Conservation (phyloP, 768 basidiomycete species). For the Pleurotus platypus region DNA sequence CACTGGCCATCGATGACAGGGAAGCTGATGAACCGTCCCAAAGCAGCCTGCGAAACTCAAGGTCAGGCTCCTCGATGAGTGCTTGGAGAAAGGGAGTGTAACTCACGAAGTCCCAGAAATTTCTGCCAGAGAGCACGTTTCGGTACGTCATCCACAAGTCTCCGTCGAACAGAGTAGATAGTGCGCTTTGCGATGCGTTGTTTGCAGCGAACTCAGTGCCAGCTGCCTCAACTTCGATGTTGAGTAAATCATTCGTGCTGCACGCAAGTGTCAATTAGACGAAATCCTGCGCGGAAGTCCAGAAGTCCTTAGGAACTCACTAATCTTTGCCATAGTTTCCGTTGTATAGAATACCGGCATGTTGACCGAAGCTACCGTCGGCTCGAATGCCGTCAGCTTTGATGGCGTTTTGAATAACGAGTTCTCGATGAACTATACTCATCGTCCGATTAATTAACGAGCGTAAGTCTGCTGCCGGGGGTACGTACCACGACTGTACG, state of each 20-base stretch:
- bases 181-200: constrained; percentile 37
- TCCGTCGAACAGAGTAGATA: constrained; percentile 55
- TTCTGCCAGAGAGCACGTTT: constrained; percentile 49
- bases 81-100: neutral
- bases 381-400: constrained; percentile 59
- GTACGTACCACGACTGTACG: constrained; percentile 31
- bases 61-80: too few species aligned
- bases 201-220: constrained; percentile 56
- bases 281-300: neutral
- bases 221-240: constrained; percentile 56
- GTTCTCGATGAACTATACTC: constrained; percentile 45
- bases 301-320: constrained; percentile 19
- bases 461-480: neutral
- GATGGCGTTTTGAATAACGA: constrained; percentile 42
- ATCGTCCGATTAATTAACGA: neutral
- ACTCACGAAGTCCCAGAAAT: constrained; percentile 76
- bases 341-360: constrained; percentile 63
- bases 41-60: constrained; percentile 35
- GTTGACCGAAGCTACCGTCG: constrained; percentile 50
- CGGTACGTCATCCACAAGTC: constrained; percentile 69
- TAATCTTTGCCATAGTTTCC: constrained; percentile 64
- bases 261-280: neutral
- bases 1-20: constrained; percentile 48
- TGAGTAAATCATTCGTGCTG: constrained; percentile 60
- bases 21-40: constrained; percentile 67